Base-by-base conservation (phyloP, 331 rosid genomes). In the Rosa hybrid region DNA sequence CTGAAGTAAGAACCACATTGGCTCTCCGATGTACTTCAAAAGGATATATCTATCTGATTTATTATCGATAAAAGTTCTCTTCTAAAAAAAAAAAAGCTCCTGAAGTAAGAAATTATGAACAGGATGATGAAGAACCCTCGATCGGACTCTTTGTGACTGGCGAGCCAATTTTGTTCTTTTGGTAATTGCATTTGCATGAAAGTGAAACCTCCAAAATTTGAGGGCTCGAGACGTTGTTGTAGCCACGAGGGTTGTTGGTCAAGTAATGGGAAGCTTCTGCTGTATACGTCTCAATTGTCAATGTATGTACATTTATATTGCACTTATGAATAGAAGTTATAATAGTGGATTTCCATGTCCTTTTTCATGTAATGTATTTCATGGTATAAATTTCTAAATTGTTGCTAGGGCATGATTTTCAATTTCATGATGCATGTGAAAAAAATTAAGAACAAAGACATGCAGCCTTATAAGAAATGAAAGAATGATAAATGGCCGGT, bases 241-340 rank as follows among this genome's bases (percentile, higher is more conserved):
- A 63, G 69, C 42, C 69, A 63, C 69, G 69, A 63, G 69, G 69
- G 69, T 27, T 63, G 69, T 63, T 63, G 10, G 69, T 63, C 69
- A 5, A 63, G 69, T 12, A 27, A 13, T 63, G 27, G 69, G 69
- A 63, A 63, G 69, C 69, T 63, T 63, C 42, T 63, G 42, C 41
- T 27, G 3, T 62, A 23, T 21, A 18, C 6, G 60, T 1, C 7
- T 20, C 34, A 59, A 20, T 21, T n/a, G 34, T 60, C 25, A 21
- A 21, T 60, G 16, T 25, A 1, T 30, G 34, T 60, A 18, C 34
- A 30, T 30, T 30, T 18, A 51, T n/a, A n/a, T n/a, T 20, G 25
- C 63, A 56, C 62, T 56, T 56, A 50, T 50, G 18, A 50, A 50
- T 50, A 5, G 12, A 50, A 8, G 48, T 50, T 45, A 8, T 45